Evolutionary conservation across 2,329 filamentous ascomycete genomes (phyloP).

Genomic region (Tolypocladium album): DNA sequence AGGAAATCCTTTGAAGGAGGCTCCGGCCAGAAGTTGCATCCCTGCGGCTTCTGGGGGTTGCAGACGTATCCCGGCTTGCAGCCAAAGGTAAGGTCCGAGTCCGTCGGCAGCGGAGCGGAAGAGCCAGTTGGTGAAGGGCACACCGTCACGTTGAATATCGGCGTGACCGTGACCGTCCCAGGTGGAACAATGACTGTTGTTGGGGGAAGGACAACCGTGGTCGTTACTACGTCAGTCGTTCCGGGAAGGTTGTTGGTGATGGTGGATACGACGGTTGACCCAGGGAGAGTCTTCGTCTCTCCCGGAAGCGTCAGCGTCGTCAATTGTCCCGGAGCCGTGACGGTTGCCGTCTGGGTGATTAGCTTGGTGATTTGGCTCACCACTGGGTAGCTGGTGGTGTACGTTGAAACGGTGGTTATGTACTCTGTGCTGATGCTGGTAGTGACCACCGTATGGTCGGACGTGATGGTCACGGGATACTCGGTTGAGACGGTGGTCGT

Average conservation of each 20-base stretch:
- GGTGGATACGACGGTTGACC: background rate
- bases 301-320: slow-evolving; percentile 3
- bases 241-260: slow-evolving; percentile 2
- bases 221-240: slow-evolving; percentile 18
- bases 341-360: slow-evolving; percentile 2
- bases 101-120: slow-evolving; percentile 17
- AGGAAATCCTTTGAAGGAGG: slow-evolving; percentile 33
- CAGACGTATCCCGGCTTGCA: slow-evolving; percentile 43
- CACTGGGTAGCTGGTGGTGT: slow-evolving; percentile 7
- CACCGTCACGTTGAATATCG: slow-evolving; percentile 19
- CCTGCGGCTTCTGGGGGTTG: slow-evolving; percentile 34
- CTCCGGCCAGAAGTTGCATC: slow-evolving; percentile 40
- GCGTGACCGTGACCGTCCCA: slow-evolving; percentile 15
- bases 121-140: slow-evolving; percentile 34
- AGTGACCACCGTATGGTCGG: slow-evolving; percentile 4
- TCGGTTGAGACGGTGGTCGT: slow-evolving; percentile 5
- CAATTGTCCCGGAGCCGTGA: slow-evolving; percentile 3
- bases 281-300: slow-evolving; percentile 2
- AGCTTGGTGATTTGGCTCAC: slow-evolving; percentile 5
- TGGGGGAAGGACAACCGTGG: slow-evolving; percentile 14
- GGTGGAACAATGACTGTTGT: slow-evolving; percentile 17
- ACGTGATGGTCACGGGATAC: slow-evolving; percentile 7
- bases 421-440: slow-evolving; percentile 5
- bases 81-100: slow-evolving; percentile 39
- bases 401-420: slow-evolving; percentile 5